These are phyloP conservation scores for Solanum lignicaule DNA, from an alignment of 257 asterid species.

Conservation along the genomic window DNA sequence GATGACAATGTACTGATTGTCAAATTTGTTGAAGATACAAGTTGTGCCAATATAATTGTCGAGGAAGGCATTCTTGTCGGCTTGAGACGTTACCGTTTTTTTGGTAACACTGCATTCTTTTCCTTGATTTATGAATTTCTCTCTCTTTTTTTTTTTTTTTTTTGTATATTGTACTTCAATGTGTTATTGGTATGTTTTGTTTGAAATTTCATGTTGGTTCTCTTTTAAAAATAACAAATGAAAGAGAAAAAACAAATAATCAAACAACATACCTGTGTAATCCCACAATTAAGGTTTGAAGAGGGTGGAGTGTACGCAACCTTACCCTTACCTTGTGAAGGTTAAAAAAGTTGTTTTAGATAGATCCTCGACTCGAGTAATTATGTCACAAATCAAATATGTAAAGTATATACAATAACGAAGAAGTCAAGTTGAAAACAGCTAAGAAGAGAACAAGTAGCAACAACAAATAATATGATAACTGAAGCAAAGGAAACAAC, in stretches of 20 bases:
- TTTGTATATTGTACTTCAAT: neutral
- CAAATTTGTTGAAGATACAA: constrained; percentile 31
- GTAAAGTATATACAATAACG: neutral
- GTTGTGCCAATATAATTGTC: constrained; percentile 14
- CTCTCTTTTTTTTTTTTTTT: neutral
- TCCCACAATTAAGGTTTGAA: neutral
- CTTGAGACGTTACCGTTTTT: constrained; percentile 46
- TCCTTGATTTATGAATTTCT: neutral
- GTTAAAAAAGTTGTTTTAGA: neutral
- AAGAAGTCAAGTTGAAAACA: neutral
- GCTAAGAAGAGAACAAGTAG: neutral
- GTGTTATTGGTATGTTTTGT: neutral
- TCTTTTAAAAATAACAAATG: neutral
- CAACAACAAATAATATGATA: neutral
- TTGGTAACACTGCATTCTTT: constrained; percentile 35
- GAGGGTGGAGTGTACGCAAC: neutral
- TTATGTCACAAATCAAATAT: neutral
- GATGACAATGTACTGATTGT: constrained; percentile 63
- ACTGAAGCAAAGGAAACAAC: neutral
- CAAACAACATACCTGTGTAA: neutral
- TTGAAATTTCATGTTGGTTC: neutral
- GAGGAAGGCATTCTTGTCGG: constrained; percentile 68
- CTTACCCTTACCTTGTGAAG: neutral
- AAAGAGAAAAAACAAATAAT: neutral
- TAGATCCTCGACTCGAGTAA: neutral